Evolutionary conservation across 2,329 filamentous ascomycete genomes (phyloP).

Genomic region (Talaromyces atroroseus): DNA sequence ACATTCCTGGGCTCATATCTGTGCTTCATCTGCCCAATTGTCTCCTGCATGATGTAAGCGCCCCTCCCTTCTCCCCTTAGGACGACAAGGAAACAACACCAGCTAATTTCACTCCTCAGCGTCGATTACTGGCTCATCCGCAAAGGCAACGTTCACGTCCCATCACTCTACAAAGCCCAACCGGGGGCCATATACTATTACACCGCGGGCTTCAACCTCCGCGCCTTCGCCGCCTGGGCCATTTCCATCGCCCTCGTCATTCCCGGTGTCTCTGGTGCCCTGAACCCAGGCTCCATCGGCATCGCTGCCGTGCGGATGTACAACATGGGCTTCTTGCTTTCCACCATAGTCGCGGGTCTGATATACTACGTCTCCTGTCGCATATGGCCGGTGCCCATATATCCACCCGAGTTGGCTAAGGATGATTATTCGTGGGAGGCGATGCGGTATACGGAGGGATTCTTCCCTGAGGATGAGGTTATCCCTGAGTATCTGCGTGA

Average conservation of each 20-base stretch:
- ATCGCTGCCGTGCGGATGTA: slow-evolving; percentile 4
- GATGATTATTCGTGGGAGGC: slow-evolving; percentile 9
- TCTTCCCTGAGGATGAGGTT: slow-evolving; percentile 10
- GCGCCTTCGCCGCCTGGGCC: slow-evolving; percentile 5
- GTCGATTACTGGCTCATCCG: slow-evolving; percentile 11
- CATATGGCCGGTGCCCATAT: slow-evolving; percentile 6
- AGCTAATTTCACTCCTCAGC: neutral
- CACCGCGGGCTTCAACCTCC: slow-evolving; percentile 1
- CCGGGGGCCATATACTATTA: slow-evolving; percentile 4
- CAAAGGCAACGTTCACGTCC: slow-evolving; percentile 9
- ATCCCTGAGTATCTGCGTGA: slow-evolving; percentile 7
- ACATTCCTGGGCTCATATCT: slow-evolving; percentile 11
- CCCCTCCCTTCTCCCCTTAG: no score
- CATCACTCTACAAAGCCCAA: slow-evolving; percentile 1
- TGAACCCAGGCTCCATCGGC: slow-evolving; percentile 1
- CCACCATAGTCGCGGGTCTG: neutral
- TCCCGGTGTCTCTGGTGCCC: neutral
- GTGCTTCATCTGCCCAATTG: slow-evolving; percentile 12
- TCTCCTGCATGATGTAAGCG: slow-evolving; percentile 9
- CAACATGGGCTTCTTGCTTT: slow-evolving; percentile 9
- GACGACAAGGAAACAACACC: neutral
- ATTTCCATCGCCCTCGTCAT: slow-evolving; percentile 5
- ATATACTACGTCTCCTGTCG: slow-evolving; percentile 6
- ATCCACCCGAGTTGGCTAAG: neutral
- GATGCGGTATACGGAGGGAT: slow-evolving; percentile 7